These are phyloP conservation scores for Paramecium sexaurelia DNA, from an alignment of 73 alveolate species.

Conservation along the genomic window DNA sequence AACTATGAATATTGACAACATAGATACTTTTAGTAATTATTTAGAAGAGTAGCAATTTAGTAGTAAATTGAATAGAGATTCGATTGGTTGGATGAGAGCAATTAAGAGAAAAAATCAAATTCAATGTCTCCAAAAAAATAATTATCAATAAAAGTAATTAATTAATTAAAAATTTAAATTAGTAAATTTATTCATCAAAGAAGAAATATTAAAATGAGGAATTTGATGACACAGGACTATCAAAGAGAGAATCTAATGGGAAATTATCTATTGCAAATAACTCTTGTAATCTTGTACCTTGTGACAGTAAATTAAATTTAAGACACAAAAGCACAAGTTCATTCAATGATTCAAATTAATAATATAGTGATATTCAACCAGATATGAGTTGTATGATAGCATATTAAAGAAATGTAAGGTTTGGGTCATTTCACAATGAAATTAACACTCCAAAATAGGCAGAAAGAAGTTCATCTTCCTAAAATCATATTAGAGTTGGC, in stretches of 20 bases:
- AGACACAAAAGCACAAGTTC: slow-evolving; percentile 22
- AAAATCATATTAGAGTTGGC: background rate
- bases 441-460: background rate
- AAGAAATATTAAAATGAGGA: slow-evolving; percentile 6
- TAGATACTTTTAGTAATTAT: slow-evolving; percentile 14
- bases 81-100: slow-evolving; percentile 25
- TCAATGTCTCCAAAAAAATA: background rate
- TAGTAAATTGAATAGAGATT: background rate
- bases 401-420: background rate
- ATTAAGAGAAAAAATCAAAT: background rate
- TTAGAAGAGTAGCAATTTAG: slow-evolving; percentile 5
- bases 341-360: background rate
- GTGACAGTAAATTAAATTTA: background rate
- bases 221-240: background rate
- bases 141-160: background rate
- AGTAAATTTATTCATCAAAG: background rate
- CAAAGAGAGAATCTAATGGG: background rate
- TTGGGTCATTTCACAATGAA: slow-evolving; percentile 27
- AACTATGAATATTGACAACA: background rate
- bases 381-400: background rate
- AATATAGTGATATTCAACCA: slow-evolving; percentile 12
- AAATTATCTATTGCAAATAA: background rate
- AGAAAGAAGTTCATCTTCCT: background rate
- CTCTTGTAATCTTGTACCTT: background rate
- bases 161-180: background rate